Evolutionary conservation across 2,329 filamentous ascomycete species (phyloP).

Genomic region (Tolypocladium ophioglossoides): DNA sequence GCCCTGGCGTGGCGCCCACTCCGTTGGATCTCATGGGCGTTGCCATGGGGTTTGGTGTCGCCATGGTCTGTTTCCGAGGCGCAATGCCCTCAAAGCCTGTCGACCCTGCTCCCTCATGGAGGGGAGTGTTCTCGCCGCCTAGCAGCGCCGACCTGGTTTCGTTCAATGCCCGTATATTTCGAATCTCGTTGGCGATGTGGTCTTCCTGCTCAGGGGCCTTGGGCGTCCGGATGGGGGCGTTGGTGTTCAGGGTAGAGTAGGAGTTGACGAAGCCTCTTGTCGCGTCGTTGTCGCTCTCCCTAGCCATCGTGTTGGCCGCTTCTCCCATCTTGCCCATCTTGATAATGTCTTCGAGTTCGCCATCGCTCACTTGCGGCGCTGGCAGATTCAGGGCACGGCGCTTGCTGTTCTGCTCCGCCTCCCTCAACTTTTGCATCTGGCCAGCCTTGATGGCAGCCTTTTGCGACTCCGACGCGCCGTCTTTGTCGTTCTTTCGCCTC

Average conservation of each 20-base stretch:
- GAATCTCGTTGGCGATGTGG: conserved; percentile 90
- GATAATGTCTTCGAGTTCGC: conserved; percentile 91
- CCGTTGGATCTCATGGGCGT: conserved; percentile 68
- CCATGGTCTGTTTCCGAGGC: conserved; percentile 66
- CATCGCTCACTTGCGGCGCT: conserved; percentile 82
- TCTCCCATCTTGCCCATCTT: conserved; percentile 97
- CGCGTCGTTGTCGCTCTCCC: conserved; percentile 70
- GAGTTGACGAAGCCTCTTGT: conserved; percentile 80
- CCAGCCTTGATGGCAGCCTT: conserved; percentile 88
- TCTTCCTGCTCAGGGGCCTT: conserved; percentile 88
- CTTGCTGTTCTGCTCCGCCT: conserved; percentile 96
- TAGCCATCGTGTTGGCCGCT: conserved; percentile 64
- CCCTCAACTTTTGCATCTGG: conserved; percentile 86
- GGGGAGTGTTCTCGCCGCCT: conserved; percentile 85
- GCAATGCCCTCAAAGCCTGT: conserved; percentile 82
- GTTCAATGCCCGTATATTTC: conserved; percentile 83
- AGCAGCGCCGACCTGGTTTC: conserved; percentile 89
- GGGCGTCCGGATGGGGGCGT: conserved; percentile 84
- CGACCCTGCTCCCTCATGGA: conserved; percentile 70
- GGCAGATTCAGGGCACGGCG: conserved; percentile 74
- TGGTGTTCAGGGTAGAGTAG: conserved; percentile 71
- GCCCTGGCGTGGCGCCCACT: conserved; percentile 56
- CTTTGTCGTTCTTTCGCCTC: conserved; percentile 80
- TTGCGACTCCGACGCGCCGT: conserved; percentile 63
- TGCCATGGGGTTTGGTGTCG: conserved; percentile 93